Evolutionary conservation across 2,329 filamentous ascomycete genomes (phyloP).

Genomic region (Ophiocordyceps unilateralis): DNA sequence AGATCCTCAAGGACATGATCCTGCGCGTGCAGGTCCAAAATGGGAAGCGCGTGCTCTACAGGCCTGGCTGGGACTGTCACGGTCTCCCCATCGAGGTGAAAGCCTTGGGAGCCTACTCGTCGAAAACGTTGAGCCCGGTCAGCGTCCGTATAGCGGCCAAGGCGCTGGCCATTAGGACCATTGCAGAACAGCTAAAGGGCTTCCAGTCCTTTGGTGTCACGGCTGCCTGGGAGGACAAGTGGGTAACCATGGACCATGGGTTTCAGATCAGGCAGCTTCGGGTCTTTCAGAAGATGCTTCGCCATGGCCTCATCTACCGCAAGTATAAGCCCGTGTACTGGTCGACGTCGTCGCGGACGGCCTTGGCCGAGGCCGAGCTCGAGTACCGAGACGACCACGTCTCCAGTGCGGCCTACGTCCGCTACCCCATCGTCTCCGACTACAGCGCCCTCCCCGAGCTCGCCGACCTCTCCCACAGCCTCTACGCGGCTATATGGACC

Average conservation of each 20-base stretch:
- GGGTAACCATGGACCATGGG: conserved; percentile 60
- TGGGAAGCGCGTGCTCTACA: conserved; percentile 54
- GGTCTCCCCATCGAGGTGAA: conserved; percentile 95
- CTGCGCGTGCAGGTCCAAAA: conserved; percentile 63
- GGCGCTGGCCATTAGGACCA: conserved; percentile 47
- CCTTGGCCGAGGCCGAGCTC: conserved; percentile 68
- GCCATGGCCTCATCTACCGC: conserved; percentile 57
- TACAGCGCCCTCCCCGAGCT: conserved; percentile 16
- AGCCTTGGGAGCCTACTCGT: conserved; percentile 45
- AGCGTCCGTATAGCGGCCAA: conserved; percentile 48
- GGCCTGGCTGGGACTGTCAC: conserved; percentile 96
- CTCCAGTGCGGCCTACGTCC: conserved; percentile 61
- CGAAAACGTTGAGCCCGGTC: conserved; percentile 29
- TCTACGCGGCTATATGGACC: conserved; percentile 91
- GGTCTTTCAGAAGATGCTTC: conserved; percentile 60
- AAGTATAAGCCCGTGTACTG: conserved; percentile 74
- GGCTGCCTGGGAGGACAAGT: conserved; percentile 62
- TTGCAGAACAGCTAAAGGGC: conserved; percentile 54
- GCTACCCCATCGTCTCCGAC: conserved; percentile 47
- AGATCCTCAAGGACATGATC: conserved; percentile 91
- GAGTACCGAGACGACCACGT: conserved; percentile 65
- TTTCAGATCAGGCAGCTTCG: conserved; percentile 62
- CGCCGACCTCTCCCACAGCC: conserved; percentile 21
- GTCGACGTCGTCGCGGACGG: conserved; percentile 64
- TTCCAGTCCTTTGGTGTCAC: conserved; percentile 64